Conservation (phyloP, 768 basidiomycete genomes). For the Naematelia encephala region DNA sequence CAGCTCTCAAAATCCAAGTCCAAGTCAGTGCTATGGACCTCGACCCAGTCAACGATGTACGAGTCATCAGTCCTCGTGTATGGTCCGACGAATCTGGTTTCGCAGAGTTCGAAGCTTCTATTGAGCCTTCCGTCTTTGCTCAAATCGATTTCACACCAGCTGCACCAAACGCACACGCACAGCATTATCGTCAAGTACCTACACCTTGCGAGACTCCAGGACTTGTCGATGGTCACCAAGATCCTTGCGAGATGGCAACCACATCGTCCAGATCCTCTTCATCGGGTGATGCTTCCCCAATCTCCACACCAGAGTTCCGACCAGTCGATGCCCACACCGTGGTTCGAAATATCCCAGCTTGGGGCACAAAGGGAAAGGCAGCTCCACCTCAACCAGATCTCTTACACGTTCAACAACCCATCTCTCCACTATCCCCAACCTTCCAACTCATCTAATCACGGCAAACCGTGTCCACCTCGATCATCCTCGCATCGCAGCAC, state of each 20-base stretch:
- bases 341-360: neutral
- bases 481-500: too few relatives aligned
- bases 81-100: neutral
- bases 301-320: constrained; percentile 35
- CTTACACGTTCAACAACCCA: neutral
- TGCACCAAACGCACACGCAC: neutral
- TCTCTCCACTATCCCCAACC: neutral
- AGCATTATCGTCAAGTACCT: neutral
- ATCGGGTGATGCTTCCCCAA: constrained; percentile 29
- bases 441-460: neutral
- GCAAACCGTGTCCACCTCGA: neutral
- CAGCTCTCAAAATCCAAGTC: neutral
- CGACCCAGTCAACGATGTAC: neutral
- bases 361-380: neutral
- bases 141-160: constrained; percentile 22
- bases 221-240: neutral
- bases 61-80: neutral
- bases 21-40: neutral
- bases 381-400: neutral
- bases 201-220: constrained; percentile 3
- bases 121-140: constrained; percentile 12
- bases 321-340: constrained; percentile 17
- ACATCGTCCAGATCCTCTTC: constrained; percentile 33
- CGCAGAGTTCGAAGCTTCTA: neutral
- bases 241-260: neutral